Percentiles rank a stretch among this genome's conserved stretches.
These are phyloP conservation scores for Moesziomyces parantarcticus DNA, from an alignment of 1,284 basidiomycete species.

Conservation along the genomic window DNA sequence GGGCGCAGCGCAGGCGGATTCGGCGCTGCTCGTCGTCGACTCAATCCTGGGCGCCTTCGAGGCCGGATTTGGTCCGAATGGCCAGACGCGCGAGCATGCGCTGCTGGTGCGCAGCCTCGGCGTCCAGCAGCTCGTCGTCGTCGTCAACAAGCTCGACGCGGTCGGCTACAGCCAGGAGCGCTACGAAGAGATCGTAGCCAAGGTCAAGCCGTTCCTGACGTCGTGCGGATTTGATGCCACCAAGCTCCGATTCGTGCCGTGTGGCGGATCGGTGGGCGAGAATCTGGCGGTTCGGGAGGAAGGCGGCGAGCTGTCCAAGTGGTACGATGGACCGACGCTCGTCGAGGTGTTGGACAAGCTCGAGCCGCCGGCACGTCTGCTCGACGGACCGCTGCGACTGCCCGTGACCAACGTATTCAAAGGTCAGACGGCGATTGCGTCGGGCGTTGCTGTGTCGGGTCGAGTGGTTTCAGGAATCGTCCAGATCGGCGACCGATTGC, in stretches of 20 bases:
- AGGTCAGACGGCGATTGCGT: conserved; percentile 77
- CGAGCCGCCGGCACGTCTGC: conserved; percentile 79
- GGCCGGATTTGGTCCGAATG: conserved; percentile 79
- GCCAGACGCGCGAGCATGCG: conserved; percentile 96
- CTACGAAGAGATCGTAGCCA: conserved; percentile 83
- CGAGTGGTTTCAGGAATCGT: conserved; percentile 86
- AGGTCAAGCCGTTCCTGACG: conserved; percentile 82
- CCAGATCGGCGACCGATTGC: conserved; percentile 88
- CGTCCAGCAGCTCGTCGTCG: conserved; percentile 91
- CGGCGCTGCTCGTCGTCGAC: conserved; percentile 93
- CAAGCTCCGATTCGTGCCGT: conserved; percentile 86
- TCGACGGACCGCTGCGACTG: conserved; percentile 81
- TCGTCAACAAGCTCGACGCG: conserved; percentile 90
- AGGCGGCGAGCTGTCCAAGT: conserved; percentile 73
- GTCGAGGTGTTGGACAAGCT: conserved; percentile 80
- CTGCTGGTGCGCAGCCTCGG: conserved; percentile 91
- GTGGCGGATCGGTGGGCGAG: conserved; percentile 87
- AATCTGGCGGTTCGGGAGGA: conserved; percentile 74
- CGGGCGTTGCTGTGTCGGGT: conserved; percentile 84
- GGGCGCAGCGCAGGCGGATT: conserved; percentile 95
- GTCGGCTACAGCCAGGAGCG: conserved; percentile 78
- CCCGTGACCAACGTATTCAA: conserved; percentile 96
- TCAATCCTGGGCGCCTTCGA: conserved; percentile 92
- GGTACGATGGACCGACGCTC: conserved; percentile 89
- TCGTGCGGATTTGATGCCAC: conserved; percentile 85